phyloP scores from a whole-genome alignment of 2,329 filamentous ascomycete species.

The Colletotrichum sp. region DNA sequence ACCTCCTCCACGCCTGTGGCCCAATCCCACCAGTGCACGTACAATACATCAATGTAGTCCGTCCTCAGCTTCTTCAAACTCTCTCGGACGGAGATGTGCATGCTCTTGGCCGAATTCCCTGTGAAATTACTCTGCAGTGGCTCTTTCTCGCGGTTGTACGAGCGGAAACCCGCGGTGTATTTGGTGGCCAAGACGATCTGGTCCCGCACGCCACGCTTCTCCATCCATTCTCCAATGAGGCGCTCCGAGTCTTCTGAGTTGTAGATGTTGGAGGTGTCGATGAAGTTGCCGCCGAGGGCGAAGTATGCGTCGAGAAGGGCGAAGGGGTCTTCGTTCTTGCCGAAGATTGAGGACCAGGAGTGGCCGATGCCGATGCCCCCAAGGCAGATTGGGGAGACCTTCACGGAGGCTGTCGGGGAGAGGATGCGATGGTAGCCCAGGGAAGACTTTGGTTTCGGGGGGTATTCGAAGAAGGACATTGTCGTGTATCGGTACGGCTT shows the following conservation, averaged over 20 bases:
- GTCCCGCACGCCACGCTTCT: constrained; percentile 51
- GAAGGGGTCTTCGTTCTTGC: constrained; percentile 47
- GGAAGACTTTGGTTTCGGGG: constrained; percentile 13
- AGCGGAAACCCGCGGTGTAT: constrained; percentile 53
- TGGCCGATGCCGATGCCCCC: constrained; percentile 29
- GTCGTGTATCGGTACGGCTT: neutral
- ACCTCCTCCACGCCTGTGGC: constrained; percentile 44
- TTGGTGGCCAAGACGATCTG: constrained; percentile 61
- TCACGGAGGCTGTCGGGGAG: constrained; percentile 23
- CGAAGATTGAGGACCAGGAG: constrained; percentile 22
- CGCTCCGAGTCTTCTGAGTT: constrained; percentile 60
- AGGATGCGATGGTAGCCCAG: constrained; percentile 27
- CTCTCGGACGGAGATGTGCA: constrained; percentile 45
- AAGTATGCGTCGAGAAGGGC: constrained; percentile 62
- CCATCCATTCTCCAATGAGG: constrained; percentile 65
- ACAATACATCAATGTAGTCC: constrained; percentile 47
- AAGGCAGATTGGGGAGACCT: constrained; percentile 28
- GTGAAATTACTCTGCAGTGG: constrained; percentile 41
- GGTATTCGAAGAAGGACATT: constrained; percentile 10
- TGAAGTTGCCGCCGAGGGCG: constrained; percentile 67
- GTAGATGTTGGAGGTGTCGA: constrained; percentile 67
- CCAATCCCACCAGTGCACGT: constrained; percentile 48
- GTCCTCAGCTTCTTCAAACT: constrained; percentile 49
- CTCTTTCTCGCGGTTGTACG: constrained; percentile 38
- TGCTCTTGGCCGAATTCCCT: constrained; percentile 46